Conservation (phyloP, 2,329 filamentous ascomycete genomes). For the Aphanocladium album region DNA sequence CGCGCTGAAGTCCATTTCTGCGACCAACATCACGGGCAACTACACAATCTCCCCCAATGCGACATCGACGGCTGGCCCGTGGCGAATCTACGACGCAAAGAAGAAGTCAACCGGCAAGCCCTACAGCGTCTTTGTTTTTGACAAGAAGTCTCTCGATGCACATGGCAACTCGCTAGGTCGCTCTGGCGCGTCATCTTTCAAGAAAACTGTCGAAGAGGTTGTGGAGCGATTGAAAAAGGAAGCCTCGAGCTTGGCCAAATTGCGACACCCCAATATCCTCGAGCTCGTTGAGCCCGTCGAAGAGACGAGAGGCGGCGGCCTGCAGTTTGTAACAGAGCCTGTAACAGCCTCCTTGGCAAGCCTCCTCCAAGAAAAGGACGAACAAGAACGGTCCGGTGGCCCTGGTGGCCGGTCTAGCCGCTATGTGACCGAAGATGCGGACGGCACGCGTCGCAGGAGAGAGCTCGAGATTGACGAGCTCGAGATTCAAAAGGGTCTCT, state of each 20-base stretch:
- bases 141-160: constrained; percentile 76
- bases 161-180: constrained; percentile 35
- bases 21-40: constrained; percentile 83
- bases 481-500: constrained; percentile 91
- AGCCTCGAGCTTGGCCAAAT: constrained; percentile 77
- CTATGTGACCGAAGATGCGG: constrained; percentile 74
- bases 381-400: constrained; percentile 67
- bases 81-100: constrained; percentile 97
- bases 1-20: constrained; percentile 88
- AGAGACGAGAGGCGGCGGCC: constrained; percentile 81
- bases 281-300: constrained; percentile 94
- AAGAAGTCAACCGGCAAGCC: constrained; percentile 89
- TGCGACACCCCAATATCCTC: constrained; percentile 86
- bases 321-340: constrained; percentile 93
- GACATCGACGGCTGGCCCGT: constrained; percentile 79
- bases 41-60: constrained; percentile 75
- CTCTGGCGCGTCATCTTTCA: constrained; percentile 58
- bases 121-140: constrained; percentile 91
- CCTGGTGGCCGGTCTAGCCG: constrained; percentile 67
- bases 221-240: constrained; percentile 88
- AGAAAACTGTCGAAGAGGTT: constrained; percentile 81
- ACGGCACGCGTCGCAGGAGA: constrained; percentile 65
- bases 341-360: constrained; percentile 85
- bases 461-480: constrained; percentile 94
- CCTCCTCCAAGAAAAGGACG: constrained; percentile 81